A percentile compares a stretch with the other conserved stretches of the same genome.
Evolutionary conservation across 148 eudicot species (phyloP).

Genomic region (Rhododendron kiyosumense): DNA sequence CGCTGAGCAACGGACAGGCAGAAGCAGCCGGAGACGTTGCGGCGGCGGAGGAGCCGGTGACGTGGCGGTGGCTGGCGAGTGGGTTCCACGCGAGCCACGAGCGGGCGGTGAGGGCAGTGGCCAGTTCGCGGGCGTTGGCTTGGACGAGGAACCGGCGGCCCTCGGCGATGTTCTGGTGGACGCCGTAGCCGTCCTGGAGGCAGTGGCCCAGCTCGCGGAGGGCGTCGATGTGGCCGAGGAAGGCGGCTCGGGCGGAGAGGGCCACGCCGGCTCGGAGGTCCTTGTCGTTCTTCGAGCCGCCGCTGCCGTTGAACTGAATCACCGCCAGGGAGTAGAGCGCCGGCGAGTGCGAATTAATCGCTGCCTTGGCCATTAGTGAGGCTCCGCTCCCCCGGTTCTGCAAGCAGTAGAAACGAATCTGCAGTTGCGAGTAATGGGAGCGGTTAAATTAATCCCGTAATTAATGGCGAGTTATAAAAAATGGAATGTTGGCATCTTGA

Average conservation of each 20-base stretch:
- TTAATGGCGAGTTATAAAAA: not conserved
- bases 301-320: constrained; percentile 51
- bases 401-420: constrained; percentile 49
- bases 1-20: constrained; percentile 69
- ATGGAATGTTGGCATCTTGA: not conserved
- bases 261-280: constrained; percentile 93
- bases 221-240: constrained; percentile 84
- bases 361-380: constrained; percentile 49
- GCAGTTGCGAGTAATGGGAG: constrained; percentile 1
- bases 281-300: constrained; percentile 42
- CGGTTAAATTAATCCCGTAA: not conserved
- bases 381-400: constrained; percentile 40
- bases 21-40: not conserved
- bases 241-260: constrained; percentile 84
- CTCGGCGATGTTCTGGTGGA: constrained; percentile 66
- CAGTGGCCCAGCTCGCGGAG: constrained; percentile 94
- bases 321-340: constrained; percentile 45
- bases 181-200: constrained; percentile 98
- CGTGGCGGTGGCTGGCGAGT: constrained; percentile 15
- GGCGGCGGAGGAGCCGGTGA: not conserved
- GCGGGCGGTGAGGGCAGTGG: constrained; percentile 25
- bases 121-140: constrained; percentile 94
- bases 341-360: constrained; percentile 43
- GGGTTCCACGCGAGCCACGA: constrained; percentile 35
- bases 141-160: constrained; percentile 83